Evolutionary conservation across 2,329 filamentous ascomycete species (phyloP), one percentile per base, ranked within the genome.

Genomic region (Ambrosiella beaveri): DNA sequence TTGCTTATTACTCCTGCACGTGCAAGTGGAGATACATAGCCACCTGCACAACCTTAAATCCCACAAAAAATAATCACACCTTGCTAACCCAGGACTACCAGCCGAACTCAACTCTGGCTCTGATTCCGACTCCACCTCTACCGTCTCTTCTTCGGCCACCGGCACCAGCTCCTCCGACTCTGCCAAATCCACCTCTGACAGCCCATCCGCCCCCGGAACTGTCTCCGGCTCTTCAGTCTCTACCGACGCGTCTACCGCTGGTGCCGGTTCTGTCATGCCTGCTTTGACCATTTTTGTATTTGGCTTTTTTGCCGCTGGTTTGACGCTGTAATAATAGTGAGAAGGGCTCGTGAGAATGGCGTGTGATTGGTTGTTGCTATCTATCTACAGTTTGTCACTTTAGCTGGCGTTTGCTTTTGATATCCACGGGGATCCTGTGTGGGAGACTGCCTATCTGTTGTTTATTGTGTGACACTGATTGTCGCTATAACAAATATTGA

Each of bases 51-150:
- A 54, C 52, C 37, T 54, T 54, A 54, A 41, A 54, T 41, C 52
- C 52, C 38, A 51, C 19, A 13, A 41, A 17, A 11, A 12, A n/a
- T 12, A 27, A 40, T 9, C 11, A n/a, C 27, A 12, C 39, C 36
- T 39, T 47, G 19, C 44, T 47, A 47, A 47, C 12, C 15, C 15
- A 27, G 3, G 27, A 27, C 27, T 27, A 27, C 27, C 15, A 54
- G 52, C 52, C 37, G 36, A n/a, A 11, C 52, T 54, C 38, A 17
- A 54, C 38, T 40, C 52, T 38, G 8, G 4, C 15, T 15, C 40
- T 12, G 47, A 27, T 17, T 58, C 57, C n/a, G n/a, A 19, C 27
- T 54, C 54, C 17, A 40, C 39, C 15, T 56, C 57, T 44, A 39
- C 57, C 45, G 13, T 11, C 13, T 11, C 53, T 19, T 17, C 53